A percentile compares a stretch with the other conserved stretches of the same genome.
These are phyloP conservation scores for Fallopia convolvulus DNA, from an alignment of 148 eudicot species.

Conservation along the genomic window DNA sequence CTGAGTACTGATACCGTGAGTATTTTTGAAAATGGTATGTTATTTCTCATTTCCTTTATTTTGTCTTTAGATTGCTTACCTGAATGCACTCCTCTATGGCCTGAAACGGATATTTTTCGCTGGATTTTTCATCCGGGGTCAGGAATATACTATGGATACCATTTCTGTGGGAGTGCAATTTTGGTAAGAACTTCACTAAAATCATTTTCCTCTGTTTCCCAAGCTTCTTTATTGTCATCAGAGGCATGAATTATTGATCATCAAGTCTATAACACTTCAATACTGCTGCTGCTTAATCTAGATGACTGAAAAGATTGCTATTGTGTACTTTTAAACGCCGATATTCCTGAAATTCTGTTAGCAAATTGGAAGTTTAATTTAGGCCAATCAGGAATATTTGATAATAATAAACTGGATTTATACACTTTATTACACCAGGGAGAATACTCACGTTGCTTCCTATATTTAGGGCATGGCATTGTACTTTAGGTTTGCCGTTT, in stretches of 20 bases:
- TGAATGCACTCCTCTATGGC: constrained; percentile 77
- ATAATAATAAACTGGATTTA: background rate
- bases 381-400: background rate
- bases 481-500: background rate
- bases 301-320: background rate
- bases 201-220: background rate
- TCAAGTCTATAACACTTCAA: background rate
- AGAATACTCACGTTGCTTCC: background rate
- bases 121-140: constrained; percentile 91
- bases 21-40: background rate
- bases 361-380: background rate
- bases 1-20: constrained; percentile 9
- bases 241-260: background rate
- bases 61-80: constrained; percentile 65
- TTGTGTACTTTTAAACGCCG: background rate
- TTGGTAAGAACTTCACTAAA: constrained; percentile 41
- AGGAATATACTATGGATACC: constrained; percentile 96
- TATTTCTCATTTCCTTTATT: background rate
- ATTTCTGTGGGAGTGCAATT: constrained; percentile 86
- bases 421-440: background rate
- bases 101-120: constrained; percentile 89
- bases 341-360: background rate
- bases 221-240: background rate
- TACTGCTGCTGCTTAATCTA: background rate
- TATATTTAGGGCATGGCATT: background rate